phyloP scores from a whole-genome alignment of 164 flowering plant species.

The Warburgia ugandensis region DNA sequence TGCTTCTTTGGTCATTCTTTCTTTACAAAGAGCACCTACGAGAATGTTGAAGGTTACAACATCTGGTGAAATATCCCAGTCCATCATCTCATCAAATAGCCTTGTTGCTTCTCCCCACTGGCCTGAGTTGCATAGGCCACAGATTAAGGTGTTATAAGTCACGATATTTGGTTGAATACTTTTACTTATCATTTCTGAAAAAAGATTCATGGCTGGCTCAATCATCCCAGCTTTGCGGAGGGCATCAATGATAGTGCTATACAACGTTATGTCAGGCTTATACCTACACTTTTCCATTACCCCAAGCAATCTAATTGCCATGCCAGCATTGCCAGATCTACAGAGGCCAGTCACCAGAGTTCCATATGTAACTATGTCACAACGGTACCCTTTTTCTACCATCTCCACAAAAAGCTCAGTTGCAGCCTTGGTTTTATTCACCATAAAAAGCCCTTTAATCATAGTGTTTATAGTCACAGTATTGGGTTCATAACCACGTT shows the following conservation, averaged over 20 bases:
- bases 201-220: not conserved
- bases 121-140: constrained; percentile 3
- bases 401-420: constrained; percentile 1
- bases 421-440: not conserved
- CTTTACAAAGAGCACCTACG: constrained; percentile 10
- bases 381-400: constrained; percentile 1
- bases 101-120: constrained; percentile 5
- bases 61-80: constrained; percentile 3
- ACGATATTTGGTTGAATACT: constrained; percentile 6
- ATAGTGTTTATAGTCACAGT: not conserved
- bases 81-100: constrained; percentile 7
- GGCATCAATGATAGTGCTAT: constrained; percentile 1
- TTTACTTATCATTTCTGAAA: not conserved
- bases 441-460: not conserved
- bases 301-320: not conserved
- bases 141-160: constrained; percentile 7
- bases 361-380: constrained; percentile 1
- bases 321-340: not conserved
- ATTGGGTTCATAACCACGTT: not conserved
- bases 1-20: constrained; percentile 6
- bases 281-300: not conserved
- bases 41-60: constrained; percentile 2
- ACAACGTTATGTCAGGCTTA: not conserved
- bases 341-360: constrained; percentile 2
- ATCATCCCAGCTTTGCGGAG: constrained; percentile 2